These are phyloP conservation scores for Coemansia sp. DNA, from an alignment of 192 early-diverging fungal species.

Conservation along the genomic window DNA sequence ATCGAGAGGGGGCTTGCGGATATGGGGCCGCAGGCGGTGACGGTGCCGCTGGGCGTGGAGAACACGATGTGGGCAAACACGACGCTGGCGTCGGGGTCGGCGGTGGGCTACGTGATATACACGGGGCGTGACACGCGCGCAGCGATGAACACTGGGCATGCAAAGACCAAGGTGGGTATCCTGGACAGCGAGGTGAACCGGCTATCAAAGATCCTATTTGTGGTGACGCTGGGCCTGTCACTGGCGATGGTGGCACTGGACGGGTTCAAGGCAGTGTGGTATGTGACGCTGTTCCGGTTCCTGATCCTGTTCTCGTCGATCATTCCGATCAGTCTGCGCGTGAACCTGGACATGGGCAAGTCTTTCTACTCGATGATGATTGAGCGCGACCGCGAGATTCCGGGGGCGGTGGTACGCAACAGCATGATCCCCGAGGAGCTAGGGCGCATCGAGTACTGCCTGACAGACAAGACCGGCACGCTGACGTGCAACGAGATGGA, in stretches of 20 bases:
- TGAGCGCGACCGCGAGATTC: constrained; percentile 82
- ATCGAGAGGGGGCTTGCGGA: constrained; percentile 16
- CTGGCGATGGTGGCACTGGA: constrained; percentile 85
- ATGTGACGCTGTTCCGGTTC: constrained; percentile 89
- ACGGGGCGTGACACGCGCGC: constrained; percentile 93
- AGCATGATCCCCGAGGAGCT: constrained; percentile 95
- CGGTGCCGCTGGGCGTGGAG: constrained; percentile 75
- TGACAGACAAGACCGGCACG: constrained; percentile 97
- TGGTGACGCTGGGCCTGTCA: constrained; percentile 79
- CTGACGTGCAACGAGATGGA: constrained; percentile 98
- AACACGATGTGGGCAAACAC: constrained; percentile 97
- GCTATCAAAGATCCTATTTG: constrained; percentile 88
- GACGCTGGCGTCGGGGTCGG: constrained; percentile 87
- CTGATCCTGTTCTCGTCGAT: constrained; percentile 94
- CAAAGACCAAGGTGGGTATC: constrained; percentile 86
- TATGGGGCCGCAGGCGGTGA: constrained; percentile 2
- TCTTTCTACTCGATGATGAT: constrained; percentile 87
- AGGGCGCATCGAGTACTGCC: constrained; percentile 87
- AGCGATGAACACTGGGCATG: constrained; percentile 93
- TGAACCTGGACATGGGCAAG: constrained; percentile 97
- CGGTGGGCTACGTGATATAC: constrained; percentile 83
- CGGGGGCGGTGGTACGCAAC: constrained; percentile 85
- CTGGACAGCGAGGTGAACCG: constrained; percentile 90
- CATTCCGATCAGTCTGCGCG: constrained; percentile 92
- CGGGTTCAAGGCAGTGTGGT: constrained; percentile 88